Evolutionary conservation across 2,329 filamentous ascomycete genomes (phyloP).

Genomic region (Phyllosticta citriasiana): DNA sequence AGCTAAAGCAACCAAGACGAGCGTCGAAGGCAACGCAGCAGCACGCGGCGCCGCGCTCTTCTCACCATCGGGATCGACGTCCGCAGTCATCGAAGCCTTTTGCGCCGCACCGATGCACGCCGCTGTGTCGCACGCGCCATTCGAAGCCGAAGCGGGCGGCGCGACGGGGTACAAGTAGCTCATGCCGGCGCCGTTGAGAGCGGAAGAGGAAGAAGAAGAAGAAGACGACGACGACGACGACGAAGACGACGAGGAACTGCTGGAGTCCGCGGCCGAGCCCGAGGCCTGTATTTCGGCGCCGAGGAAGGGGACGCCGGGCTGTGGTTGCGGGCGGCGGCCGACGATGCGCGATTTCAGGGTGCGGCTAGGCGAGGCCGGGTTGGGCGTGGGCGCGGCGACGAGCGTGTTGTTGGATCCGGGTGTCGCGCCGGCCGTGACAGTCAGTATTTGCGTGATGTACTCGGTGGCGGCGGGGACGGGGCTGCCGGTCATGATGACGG

Average conservation of each 20-base stretch:
- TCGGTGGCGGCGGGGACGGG: background rate
- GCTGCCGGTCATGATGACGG: slow-evolving; percentile 6
- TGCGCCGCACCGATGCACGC: background rate
- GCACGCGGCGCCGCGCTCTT: background rate
- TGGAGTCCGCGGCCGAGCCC: no score
- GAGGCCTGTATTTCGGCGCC: background rate
- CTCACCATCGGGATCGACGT: background rate
- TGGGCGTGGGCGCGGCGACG: background rate
- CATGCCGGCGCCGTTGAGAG: background rate
- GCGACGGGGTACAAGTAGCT: background rate
- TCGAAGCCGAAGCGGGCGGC: background rate
- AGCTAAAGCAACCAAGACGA: no score
- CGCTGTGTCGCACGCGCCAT: background rate
- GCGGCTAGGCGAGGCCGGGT: background rate
- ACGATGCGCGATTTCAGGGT: background rate
- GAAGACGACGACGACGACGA: no score
- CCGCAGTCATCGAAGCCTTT: background rate
- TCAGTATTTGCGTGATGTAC: slow-evolving; percentile 3
- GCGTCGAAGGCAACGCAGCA: no score
- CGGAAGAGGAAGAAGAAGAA: background rate
- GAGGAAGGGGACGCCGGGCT: background rate
- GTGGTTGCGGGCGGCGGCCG: background rate
- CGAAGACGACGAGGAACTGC: no score
- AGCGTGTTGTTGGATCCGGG: background rate
- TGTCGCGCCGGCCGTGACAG: background rate